Evolutionary conservation across 345 rosid genomes (phyloP).

Genomic region (Lagerstroemia speciosa): DNA sequence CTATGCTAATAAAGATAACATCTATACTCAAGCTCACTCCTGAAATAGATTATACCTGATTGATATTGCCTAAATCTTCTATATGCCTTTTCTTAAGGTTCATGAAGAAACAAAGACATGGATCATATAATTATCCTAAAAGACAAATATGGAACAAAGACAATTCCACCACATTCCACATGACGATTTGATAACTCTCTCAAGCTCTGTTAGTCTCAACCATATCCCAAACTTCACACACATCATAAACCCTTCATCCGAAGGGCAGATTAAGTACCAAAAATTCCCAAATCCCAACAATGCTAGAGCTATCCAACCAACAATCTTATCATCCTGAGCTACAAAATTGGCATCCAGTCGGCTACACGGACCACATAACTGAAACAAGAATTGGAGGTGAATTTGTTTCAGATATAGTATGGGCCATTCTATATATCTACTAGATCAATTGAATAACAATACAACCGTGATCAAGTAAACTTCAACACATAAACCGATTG

Average conservation of each 20-base stretch:
- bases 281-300: background rate
- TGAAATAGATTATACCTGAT: background rate
- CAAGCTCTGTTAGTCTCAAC: background rate
- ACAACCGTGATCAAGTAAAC: background rate
- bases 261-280: background rate
- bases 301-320: background rate
- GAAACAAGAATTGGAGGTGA: background rate
- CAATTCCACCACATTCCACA: background rate
- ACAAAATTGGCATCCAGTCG: background rate
- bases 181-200: no score
- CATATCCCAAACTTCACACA: background rate
- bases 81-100: background rate
- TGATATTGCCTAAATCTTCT: background rate
- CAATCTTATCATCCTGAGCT: background rate
- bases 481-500: background rate
- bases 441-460: background rate
- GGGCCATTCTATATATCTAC: background rate
- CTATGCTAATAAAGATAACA: no score
- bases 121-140: background rate
- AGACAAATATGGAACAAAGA: background rate
- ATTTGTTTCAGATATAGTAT: background rate
- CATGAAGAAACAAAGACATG: background rate
- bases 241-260: background rate
- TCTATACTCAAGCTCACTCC: background rate
- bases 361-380: background rate